Base-by-base conservation (phyloP, 805 yeast genomes). In the Hyphopichia homilentoma region DNA sequence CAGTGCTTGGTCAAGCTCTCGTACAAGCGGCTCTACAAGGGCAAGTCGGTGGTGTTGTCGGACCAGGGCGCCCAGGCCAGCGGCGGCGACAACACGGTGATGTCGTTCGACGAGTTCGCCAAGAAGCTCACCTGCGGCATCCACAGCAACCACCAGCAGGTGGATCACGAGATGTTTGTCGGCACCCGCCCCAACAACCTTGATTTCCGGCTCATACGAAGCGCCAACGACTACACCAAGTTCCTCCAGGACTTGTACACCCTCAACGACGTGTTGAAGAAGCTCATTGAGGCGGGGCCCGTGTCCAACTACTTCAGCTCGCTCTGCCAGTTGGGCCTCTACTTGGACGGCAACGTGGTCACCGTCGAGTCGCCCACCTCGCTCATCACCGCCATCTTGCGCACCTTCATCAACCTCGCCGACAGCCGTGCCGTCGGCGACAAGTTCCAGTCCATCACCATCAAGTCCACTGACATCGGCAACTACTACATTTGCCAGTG, bases 381-480 rank as follows among this genome's bases (percentile, higher is more conserved):
- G 18, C 33, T 60, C 14, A 45, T 57, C 33, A 50, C 59, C 12
- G 44, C 53, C 25, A 42, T 63, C 3, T 43, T 61, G 26, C 50
- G 52, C 25, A 52, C 50, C 4, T 30, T 61, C 26, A 52, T 54
- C n/a, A 43, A 45, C 15, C 38, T 54, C 16, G 33, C 35, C 20
- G 36, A 33, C 6, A 43, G 40, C 7, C 31, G 35, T 13, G 22
- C 32, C 5, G 34, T 56, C 6, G 32, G 48, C 11, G 36, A 39
- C 9, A 52, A 57, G 33, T 26, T 61, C 25, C 29, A 29, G 3
- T 13, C 31, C 6, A 15, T 65, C 4, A 44, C 59, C 11, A 49
- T 65, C 13, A 36, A 40, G 13, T 47, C 52, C n/a, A 59, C 65
- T 9, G 63, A 62, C 24, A 52, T 65, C 2, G 69, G 70, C 4